Base-by-base conservation (phyloP, 2,329 filamentous ascomycete species). In the Fusarium keratoplasticum region DNA sequence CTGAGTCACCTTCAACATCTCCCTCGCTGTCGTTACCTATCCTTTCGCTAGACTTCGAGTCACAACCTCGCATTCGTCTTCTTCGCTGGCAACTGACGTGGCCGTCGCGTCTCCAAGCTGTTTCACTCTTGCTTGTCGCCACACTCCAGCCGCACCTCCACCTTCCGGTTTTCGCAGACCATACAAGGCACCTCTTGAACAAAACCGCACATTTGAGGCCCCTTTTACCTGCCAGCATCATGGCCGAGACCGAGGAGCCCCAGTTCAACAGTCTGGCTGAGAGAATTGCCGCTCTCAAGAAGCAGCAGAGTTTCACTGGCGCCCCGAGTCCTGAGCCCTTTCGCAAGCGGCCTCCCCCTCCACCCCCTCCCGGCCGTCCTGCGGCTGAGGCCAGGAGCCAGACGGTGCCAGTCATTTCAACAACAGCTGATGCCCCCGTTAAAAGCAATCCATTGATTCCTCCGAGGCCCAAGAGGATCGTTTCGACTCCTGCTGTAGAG, bases 221-320 rank as follows among this genome's bases (percentile, higher is more conserved):
- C 25, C n/a, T 16, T 29, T 13, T 60, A 36, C 29, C n/a, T 47
- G 29, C 54, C 57, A 13, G 31, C 31, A 73, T 60, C 67, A 92
- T 92, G 90, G 86, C 89, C 9, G 90, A 92, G 61, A 84, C 86
- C 52, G 89, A 91, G 76, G 90, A 92, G 78, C 89, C 89, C 42
- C 88, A 88, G 70, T 91, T 90, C 80, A 90, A 84, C 67, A 88
- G 87, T 9, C 85, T 92, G 29, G 87, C 89, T 6, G 89, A 91
- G 80, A 86, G 90, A 61, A 92, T 92, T 71, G 90, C 90, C 11
- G 90, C 90, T 33, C 85, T 92, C 72, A 92, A 92, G 75, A 83
- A 84, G 77, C 87, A 91, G 80, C 89, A 89, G 81, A 89, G 88
- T 83, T 89, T 92, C 83, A 83, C 83, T 82, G 83, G 83, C 62